Evolutionary conservation across 2,329 filamentous ascomycete species (phyloP).

Genomic region (Alternaria novae-zelandiae): DNA sequence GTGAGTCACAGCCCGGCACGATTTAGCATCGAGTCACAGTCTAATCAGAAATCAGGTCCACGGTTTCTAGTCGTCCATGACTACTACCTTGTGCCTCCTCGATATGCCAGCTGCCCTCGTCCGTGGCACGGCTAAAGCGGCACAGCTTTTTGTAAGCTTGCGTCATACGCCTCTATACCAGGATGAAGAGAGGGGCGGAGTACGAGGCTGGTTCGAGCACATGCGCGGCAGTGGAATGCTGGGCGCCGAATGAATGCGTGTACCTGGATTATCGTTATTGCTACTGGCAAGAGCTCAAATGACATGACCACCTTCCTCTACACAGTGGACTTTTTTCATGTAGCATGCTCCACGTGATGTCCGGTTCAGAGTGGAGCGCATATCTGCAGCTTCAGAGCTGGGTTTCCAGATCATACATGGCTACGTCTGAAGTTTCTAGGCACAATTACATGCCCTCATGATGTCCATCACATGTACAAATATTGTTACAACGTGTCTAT

Average conservation of each 20-base stretch:
- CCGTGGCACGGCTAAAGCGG: not conserved
- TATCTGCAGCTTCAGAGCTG: not conserved
- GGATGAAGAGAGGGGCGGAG: not conserved
- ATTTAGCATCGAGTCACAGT: not conserved
- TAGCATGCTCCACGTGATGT: not conserved
- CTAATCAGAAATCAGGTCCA: conserved; percentile 34
- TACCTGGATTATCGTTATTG: not conserved
- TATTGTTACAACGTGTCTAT: conserved; percentile 20
- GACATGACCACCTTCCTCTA: not conserved
- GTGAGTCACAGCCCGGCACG: conserved; percentile 52
- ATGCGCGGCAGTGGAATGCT: conserved; percentile 6
- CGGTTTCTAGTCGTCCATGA: conserved; percentile 38
- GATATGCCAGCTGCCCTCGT: not conserved
- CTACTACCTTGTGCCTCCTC: not conserved
- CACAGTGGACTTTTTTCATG: not conserved
- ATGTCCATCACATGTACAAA: conserved; percentile 11
- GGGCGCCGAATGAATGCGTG: conserved; percentile 2
- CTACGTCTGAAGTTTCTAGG: not conserved
- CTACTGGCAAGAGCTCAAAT: conserved; percentile 4
- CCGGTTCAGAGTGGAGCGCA: not conserved
- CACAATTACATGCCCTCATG: not conserved
- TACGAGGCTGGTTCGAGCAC: conserved; percentile 1
- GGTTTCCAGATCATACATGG: not conserved
- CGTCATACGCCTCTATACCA: not conserved
- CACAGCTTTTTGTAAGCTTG: conserved; percentile 4